Conservation (phyloP, 306 rosid species). For the Alnus rubra region DNA sequence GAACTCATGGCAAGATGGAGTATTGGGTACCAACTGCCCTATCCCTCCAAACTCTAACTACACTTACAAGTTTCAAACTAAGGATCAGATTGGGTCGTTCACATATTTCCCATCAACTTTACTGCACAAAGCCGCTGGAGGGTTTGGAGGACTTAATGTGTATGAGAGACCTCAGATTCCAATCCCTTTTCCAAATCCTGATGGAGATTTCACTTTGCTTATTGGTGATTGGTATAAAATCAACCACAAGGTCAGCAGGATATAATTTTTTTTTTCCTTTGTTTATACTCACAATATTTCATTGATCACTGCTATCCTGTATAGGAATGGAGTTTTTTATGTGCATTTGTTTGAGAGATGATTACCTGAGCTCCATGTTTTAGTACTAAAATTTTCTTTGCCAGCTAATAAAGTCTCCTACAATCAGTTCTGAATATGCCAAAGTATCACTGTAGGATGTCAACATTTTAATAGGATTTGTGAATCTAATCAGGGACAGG, state of each 20-base stretch:
- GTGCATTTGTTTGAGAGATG: background rate
- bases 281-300: background rate
- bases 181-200: slow-evolving; percentile 74
- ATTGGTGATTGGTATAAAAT: slow-evolving; percentile 88
- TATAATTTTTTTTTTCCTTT: background rate
- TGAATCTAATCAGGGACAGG: background rate
- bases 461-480: background rate
- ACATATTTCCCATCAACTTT: slow-evolving; percentile 86
- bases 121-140: slow-evolving; percentile 88
- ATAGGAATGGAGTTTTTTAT: background rate
- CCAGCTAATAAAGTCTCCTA: background rate
- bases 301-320: background rate
- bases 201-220: slow-evolving; percentile 84
- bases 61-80: slow-evolving; percentile 82
- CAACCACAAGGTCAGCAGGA: slow-evolving; percentile 65
- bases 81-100: slow-evolving; percentile 90
- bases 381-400: background rate
- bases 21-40: slow-evolving; percentile 91
- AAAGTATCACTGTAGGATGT: background rate
- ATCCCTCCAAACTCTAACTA: slow-evolving; percentile 87
- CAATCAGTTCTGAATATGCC: background rate
- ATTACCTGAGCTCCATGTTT: background rate
- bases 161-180: slow-evolving; percentile 79
- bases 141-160: slow-evolving; percentile 80
- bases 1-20: slow-evolving; percentile 99